Evolutionary conservation across 176 grass and related monocot species (phyloP).

Genomic region (Ensete ventricosum): DNA sequence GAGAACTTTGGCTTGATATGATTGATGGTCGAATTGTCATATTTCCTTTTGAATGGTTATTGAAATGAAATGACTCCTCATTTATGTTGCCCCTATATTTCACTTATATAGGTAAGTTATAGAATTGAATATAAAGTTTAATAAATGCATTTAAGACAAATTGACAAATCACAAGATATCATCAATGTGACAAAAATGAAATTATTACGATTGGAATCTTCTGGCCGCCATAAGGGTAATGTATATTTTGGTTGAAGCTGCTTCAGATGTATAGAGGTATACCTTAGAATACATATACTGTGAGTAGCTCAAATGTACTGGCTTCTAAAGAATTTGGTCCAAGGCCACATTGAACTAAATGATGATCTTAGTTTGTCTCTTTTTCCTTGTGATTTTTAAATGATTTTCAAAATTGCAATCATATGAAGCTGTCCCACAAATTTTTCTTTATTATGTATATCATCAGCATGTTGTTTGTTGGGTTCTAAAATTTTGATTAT

Average conservation of each 20-base stretch:
- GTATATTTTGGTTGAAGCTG: background rate
- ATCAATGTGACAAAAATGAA: background rate
- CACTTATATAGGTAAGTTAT: background rate
- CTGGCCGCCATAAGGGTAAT: background rate
- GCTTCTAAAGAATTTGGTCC: background rate
- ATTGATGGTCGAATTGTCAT: background rate
- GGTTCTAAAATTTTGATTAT: background rate
- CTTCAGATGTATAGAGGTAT: background rate
- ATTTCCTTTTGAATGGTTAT: background rate
- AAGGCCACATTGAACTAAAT: background rate
- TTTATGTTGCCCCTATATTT: background rate
- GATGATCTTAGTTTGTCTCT: background rate
- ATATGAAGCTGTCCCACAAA: background rate
- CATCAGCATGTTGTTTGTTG: background rate
- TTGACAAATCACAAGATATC: background rate
- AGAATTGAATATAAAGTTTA: background rate
- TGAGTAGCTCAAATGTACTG: background rate
- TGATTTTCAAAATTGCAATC: background rate
- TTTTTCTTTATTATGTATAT: background rate
- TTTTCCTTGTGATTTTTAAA: background rate
- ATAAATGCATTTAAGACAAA: background rate
- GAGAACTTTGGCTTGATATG: constrained; percentile 3
- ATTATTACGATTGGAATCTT: background rate
- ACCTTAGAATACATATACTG: too few species aligned
- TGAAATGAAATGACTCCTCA: background rate